These are phyloP conservation scores for Pseudevernia furfuracea DNA, from an alignment of 495 filamentous ascomycete species.

Conservation along the genomic window DNA sequence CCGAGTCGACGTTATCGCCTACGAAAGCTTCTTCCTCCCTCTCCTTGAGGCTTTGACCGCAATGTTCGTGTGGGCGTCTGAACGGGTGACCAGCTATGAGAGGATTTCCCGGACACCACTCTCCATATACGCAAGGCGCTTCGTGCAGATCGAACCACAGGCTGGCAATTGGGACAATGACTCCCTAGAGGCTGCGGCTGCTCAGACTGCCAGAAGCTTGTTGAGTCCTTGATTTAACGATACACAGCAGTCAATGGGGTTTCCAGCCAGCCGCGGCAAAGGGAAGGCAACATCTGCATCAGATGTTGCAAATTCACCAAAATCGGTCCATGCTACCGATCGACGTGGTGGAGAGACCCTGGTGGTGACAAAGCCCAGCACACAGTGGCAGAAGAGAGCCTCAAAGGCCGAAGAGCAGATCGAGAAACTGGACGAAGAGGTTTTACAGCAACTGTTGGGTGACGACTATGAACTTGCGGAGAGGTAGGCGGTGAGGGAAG, in stretches of 20 bases:
- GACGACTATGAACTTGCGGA: neutral
- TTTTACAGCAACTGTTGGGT: neutral
- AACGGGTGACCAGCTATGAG: neutral
- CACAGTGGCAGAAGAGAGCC: neutral
- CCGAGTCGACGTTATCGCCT: neutral
- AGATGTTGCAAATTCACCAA: neutral
- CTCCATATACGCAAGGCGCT: neutral
- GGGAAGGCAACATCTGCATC: neutral
- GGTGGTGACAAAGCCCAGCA: neutral
- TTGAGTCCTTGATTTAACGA: neutral
- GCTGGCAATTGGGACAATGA: neutral
- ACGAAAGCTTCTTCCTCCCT: neutral
- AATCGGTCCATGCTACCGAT: neutral
- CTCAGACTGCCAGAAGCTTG: neutral
- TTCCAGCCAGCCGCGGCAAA: neutral
- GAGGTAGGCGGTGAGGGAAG: too few relatives aligned
- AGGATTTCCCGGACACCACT: neutral
- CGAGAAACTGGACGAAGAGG: neutral
- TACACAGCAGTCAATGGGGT: neutral
- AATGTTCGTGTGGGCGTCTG: neutral
- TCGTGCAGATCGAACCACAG: neutral
- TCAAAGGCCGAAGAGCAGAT: neutral
- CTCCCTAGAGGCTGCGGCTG: neutral
- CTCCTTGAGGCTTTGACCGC: neutral
- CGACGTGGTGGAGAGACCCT: neutral